Evolutionary conservation across 257 asterid species (phyloP).

Genomic region (Ocimum tenuiflorum): DNA sequence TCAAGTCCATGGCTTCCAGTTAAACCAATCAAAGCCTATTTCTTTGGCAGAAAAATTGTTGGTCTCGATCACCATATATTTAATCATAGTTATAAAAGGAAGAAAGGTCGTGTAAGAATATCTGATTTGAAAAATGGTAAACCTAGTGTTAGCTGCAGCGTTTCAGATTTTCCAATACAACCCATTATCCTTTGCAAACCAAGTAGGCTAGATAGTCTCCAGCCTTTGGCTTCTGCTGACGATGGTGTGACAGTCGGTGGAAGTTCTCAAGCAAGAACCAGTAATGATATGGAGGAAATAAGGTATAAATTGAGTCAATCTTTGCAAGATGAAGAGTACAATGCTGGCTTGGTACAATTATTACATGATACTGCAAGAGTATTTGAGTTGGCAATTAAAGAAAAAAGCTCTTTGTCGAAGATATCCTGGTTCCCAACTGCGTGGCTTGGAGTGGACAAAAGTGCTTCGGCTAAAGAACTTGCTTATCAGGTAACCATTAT

Average conservation of each 20-base stretch:
- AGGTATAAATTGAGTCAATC: conserved; percentile 62
- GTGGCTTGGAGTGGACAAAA: conserved; percentile 85
- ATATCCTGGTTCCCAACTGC: conserved; percentile 78
- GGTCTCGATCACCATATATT: conserved; percentile 35
- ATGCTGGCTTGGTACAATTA: conserved; percentile 69
- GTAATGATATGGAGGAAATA: conserved; percentile 51
- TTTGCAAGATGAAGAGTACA: conserved; percentile 63
- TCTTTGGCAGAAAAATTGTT: conserved; percentile 31
- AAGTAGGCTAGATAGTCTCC: conserved; percentile 38
- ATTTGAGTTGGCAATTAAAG: conserved; percentile 75
- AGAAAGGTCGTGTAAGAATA: conserved; percentile 40
- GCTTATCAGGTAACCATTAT: conserved; percentile 74
- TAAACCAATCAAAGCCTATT: conserved; percentile 39
- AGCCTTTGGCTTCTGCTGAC: conserved; percentile 73
- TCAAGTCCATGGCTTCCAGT: conserved; percentile 44
- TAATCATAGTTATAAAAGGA: conserved; percentile 38
- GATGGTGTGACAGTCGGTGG: conserved; percentile 83
- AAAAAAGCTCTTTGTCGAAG: conserved; percentile 56
- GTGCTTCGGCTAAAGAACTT: conserved; percentile 74
- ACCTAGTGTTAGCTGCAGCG: conserved; percentile 28
- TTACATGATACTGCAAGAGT: conserved; percentile 94
- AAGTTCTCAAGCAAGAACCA: conserved; percentile 45
- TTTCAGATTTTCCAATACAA: conserved; percentile 32
- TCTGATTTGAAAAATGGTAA: conserved; percentile 32
- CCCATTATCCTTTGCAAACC: conserved; percentile 31